Evolutionary conservation across 306 rosid genomes (phyloP), one percentile per base, ranked within the genome.

Genomic region (Cicer yamashitae): DNA sequence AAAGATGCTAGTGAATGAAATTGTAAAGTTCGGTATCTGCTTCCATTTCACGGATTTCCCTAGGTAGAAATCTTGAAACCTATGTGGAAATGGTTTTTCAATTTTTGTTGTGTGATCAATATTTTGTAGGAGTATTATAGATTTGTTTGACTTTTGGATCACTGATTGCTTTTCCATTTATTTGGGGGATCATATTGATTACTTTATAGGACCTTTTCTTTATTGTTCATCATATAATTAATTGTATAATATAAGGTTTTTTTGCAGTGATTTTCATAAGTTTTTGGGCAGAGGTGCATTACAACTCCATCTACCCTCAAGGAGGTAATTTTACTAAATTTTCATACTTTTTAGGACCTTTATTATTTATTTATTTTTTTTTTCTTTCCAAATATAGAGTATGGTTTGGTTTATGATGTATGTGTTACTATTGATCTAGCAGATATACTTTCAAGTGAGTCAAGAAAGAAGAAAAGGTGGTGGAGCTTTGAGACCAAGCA

Each of bases 281-380:
- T 77, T 91, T 94, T 87, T 94, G 97, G 98, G 98, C 98, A 25
- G 97, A 93, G 79, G 97, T 93, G 80, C 98, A 93, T 83, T 93
- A 93, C 91, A 93, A 91, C 86, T 93, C 98, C 65, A 89, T 91
- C 74, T 84, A 86, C 80, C 91, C 94, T 78, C 91, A 81, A 84
- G 93, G 91, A 88, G 97, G 97, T 94, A 90, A 46, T 22, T 71
- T 39, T 78, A 67, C 50, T 37, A 51, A 30, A 9, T 18, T 74
- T 79, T 18, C n/a, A 38, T 50, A 40, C 53, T 67, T 30, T 30
- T 3, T 30, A 30, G 6, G 37, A 30, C 37, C 37, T 30, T 30
- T 3, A 3, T 30, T 3, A 25, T 66, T 74, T 46, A 8, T 7
- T 40, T 20, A 39, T 61, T 54, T 39, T 52, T 14, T 8, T 13